Evolutionary conservation across 2,329 filamentous ascomycete genomes (phyloP), one percentile per base, ranked within the genome.

Genomic region (Lanzia echinophila): DNA sequence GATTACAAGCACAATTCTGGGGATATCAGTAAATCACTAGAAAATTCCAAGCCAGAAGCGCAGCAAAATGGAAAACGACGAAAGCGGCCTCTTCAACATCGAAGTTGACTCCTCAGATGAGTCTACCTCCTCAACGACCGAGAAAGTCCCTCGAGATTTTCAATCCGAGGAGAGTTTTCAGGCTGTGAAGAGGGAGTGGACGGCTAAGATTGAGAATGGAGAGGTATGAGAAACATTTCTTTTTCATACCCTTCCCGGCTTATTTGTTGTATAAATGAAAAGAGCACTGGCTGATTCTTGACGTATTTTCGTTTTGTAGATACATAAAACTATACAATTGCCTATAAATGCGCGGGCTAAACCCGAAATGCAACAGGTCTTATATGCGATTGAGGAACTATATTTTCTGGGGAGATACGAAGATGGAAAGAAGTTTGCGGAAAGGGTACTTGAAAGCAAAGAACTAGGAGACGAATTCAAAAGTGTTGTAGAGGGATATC

Each of bases 31-130:
- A 38, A 41, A 41, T 41, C 8, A 11, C 6, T 8, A 22, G 13
- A 39, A 39, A 17, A 39, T n/a, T n/a, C n/a, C n/a, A 39, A 41
- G n/a, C 28, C 31, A 32, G 13, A 36, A 13, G 43, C 11, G 22
- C 3, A 46, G 32, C 43, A 45, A 19, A 50, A 47, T 22, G 41
- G 45, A 42, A 17, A 12, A 47, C 1, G 36, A 47, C 10, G 20
- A 42, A 33, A 42, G 28, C 19, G 45, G 28, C 41, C 70, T 75
- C 50, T 68, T 76, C 53, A 64, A 64, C 59, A 75, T 77, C 56
- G 67, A 71, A 22, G 64, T 76, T 52, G 70, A 69, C 36, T 71
- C 73, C 47, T 71, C 68, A 10, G 69, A 72, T 5, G 63, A 66
- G 50, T 54, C 58, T 6, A 34, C 17, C 5, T 20, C 20, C 4